Percentiles rank a stretch among this genome's conserved stretches.
Evolutionary conservation across 257 asterid genomes (phyloP).

Genomic region (Solanum corneliomulleri): DNA sequence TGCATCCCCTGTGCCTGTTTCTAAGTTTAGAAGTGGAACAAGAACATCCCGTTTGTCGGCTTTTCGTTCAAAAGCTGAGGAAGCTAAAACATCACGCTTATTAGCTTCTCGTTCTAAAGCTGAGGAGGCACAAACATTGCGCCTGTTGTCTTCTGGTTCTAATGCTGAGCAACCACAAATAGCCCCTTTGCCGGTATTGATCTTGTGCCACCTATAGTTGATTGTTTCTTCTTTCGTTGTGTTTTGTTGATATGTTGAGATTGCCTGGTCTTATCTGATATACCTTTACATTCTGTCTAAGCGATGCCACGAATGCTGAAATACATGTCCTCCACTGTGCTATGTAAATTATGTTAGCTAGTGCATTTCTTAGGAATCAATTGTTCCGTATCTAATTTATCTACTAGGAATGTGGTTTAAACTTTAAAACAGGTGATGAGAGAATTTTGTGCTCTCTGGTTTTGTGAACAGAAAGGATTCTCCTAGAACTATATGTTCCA

Average conservation of each 20-base stretch:
- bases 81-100: neutral
- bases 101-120: neutral
- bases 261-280: neutral
- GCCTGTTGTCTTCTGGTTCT: neutral
- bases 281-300: neutral
- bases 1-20: constrained; percentile 1
- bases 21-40: neutral
- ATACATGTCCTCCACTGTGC: neutral
- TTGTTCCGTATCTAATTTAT: neutral
- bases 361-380: neutral
- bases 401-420: neutral
- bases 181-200: neutral
- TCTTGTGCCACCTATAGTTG: neutral
- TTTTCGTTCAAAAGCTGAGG: constrained; percentile 1
- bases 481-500: neutral
- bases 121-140: neutral
- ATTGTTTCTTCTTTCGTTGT: neutral
- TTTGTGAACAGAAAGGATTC: neutral
- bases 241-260: neutral
- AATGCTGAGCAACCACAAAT: neutral
- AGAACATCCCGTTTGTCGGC: neutral
- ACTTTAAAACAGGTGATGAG: neutral
- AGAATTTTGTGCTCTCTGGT: neutral
- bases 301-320: neutral
- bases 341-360: neutral